Evolutionary conservation across 352 stramenopile species (phyloP).

Genomic region (Pythium pyrilobum): DNA sequence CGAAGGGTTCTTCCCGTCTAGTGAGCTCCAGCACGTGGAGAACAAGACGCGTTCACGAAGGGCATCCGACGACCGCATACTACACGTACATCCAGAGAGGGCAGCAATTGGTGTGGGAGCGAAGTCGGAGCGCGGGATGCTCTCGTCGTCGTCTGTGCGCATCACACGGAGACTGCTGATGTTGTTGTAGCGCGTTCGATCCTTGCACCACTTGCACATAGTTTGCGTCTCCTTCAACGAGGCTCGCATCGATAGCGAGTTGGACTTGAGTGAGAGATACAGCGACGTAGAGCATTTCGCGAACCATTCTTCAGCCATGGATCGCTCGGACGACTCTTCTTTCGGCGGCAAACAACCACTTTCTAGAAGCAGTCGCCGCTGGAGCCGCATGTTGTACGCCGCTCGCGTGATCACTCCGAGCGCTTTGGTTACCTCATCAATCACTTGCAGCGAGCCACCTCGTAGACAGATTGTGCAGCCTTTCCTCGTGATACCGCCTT

Average conservation of each 20-base stretch:
- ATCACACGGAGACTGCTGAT: conserved; percentile 70
- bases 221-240: conserved; percentile 73
- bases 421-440: conserved; percentile 64
- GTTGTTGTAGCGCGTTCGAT: conserved; percentile 77
- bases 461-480: conserved; percentile 81
- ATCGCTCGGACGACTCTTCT: conserved; percentile 41
- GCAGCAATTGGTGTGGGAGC: conserved; percentile 10
- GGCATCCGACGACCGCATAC: conserved; percentile 43
- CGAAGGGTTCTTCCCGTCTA: conserved; percentile 70
- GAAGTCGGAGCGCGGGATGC: conserved; percentile 4
- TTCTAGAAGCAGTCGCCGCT: conserved; percentile 49
- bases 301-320: conserved; percentile 79
- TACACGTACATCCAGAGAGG: conserved; percentile 45
- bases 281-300: conserved; percentile 73
- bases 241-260: conserved; percentile 80
- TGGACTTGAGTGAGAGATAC: conserved; percentile 82
- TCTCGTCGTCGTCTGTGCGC: conserved; percentile 20
- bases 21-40: conserved; percentile 79
- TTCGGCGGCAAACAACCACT: conserved; percentile 53
- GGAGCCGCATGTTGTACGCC: conserved; percentile 80
- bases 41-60: conserved; percentile 74
- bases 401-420: conserved; percentile 55
- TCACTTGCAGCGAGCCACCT: conserved; percentile 52
- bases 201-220: conserved; percentile 85
- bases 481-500: conserved; percentile 64